phyloP scores from a whole-genome alignment of 148 eudicot species.

The Rhododendron mucronatum region DNA sequence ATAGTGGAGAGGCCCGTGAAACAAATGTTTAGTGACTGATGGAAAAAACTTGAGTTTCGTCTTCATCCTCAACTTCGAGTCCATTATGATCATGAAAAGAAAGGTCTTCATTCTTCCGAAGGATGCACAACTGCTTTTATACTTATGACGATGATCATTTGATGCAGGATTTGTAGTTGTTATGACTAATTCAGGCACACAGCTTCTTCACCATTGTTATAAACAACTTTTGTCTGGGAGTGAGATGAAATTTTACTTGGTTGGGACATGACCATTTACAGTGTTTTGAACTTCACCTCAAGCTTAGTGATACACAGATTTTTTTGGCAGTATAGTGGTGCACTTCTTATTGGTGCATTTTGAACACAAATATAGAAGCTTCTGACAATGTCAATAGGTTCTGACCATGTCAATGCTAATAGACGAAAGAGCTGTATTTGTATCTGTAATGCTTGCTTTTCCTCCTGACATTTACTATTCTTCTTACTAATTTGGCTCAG shows the following conservation, averaged over 20 bases:
- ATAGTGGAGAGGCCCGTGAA: neutral
- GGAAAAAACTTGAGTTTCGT: neutral
- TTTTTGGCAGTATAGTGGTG: neutral
- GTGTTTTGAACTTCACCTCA: neutral
- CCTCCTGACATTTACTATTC: neutral
- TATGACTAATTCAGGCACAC: neutral
- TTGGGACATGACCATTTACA: neutral
- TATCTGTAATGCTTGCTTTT: neutral
- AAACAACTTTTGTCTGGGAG: neutral
- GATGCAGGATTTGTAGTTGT: neutral
- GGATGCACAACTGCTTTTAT: neutral
- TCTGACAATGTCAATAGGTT: neutral
- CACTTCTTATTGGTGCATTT: neutral
- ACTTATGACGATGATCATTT: neutral
- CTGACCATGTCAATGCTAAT: neutral
- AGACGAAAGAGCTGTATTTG: neutral
- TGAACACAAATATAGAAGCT: neutral
- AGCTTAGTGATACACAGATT: neutral
- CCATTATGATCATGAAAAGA: neutral
- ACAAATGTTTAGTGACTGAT: neutral
- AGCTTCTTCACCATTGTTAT: neutral
- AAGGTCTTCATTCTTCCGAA: neutral
- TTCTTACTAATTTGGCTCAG: neutral
- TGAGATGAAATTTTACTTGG: neutral
- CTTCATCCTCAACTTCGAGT: neutral